phyloP scores from a whole-genome alignment of 1,139 yeast species.

The Taphrina confusa region DNA sequence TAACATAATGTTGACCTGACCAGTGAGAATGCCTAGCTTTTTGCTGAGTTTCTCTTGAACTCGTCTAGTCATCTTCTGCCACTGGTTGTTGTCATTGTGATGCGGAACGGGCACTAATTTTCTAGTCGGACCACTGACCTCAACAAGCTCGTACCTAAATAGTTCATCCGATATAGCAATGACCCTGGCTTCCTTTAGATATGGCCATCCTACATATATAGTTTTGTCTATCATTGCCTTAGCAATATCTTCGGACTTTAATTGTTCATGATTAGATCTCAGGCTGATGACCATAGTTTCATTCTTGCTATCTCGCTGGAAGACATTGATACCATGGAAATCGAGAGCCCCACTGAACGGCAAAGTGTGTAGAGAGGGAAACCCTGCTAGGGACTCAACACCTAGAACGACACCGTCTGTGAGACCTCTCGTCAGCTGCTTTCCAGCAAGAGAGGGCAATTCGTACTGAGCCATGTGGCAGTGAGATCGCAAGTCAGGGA shows the following conservation, averaged over 20 bases:
- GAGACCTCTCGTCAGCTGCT: slow-evolving; percentile 58
- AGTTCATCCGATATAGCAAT: slow-evolving; percentile 62
- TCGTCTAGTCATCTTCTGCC: slow-evolving; percentile 47
- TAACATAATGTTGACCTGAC: slow-evolving; percentile 59
- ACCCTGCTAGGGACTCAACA: slow-evolving; percentile 73
- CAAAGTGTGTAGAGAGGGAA: slow-evolving; percentile 76
- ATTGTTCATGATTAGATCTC: slow-evolving; percentile 57
- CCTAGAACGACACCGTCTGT: slow-evolving; percentile 71
- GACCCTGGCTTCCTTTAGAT: slow-evolving; percentile 75
- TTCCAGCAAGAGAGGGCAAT: slow-evolving; percentile 56
- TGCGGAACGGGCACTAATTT: slow-evolving; percentile 51
- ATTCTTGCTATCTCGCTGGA: slow-evolving; percentile 81
- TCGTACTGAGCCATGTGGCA: slow-evolving; percentile 64
- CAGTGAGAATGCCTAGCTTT: slow-evolving; percentile 61
- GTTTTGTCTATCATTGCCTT: slow-evolving; percentile 59
- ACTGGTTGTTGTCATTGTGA: slow-evolving; percentile 52
- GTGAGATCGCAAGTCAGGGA: slow-evolving; percentile 72
- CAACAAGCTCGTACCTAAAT: slow-evolving; percentile 49
- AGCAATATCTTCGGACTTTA: slow-evolving; percentile 55
- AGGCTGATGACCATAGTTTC: slow-evolving; percentile 74
- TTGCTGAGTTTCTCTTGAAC: slow-evolving; percentile 51
- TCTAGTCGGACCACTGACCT: slow-evolving; percentile 45
- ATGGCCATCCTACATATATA: slow-evolving; percentile 87
- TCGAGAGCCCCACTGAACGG: slow-evolving; percentile 58
- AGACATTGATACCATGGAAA: slow-evolving; percentile 69